Evolutionary conservation across 1,284 basidiomycete genomes (phyloP).

Genomic region (Ustilago nuda): DNA sequence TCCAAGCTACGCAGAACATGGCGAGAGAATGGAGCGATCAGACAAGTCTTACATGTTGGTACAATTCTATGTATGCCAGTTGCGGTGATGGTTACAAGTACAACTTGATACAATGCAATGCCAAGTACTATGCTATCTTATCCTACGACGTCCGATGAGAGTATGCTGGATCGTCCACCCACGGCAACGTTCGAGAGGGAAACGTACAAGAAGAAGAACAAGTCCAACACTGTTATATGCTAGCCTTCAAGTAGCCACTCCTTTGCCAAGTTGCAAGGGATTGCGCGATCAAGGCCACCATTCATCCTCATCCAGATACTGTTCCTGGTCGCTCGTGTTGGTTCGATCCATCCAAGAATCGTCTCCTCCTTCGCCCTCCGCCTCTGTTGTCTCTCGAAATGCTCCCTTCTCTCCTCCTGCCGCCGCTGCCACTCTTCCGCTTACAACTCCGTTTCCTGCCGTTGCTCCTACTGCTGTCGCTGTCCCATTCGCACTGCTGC

Average conservation of each 20-base stretch:
- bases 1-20: neutral
- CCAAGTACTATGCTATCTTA: slow-evolving; percentile 1
- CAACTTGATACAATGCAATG: slow-evolving; percentile 12
- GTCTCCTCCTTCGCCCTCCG: slow-evolving; percentile 21
- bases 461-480: slow-evolving; percentile 1
- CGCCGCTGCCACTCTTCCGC: slow-evolving; percentile 8
- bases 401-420: slow-evolving; percentile 4
- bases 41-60: neutral
- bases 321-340: slow-evolving; percentile 35
- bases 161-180: neutral
- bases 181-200: neutral
- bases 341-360: slow-evolving; percentile 41
- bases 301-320: slow-evolving; percentile 41
- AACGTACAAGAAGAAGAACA: neutral
- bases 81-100: slow-evolving; percentile 9
- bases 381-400: neutral
- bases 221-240: neutral
- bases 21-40: neutral
- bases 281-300: slow-evolving; percentile 32
- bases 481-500: slow-evolving; percentile 6
- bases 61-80: neutral
- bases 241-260: neutral
- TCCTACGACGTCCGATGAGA: neutral
- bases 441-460: neutral
- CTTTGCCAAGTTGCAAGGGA: neutral